phyloP scores from a whole-genome alignment of 257 asterid species.

The Solanum chaucha region DNA sequence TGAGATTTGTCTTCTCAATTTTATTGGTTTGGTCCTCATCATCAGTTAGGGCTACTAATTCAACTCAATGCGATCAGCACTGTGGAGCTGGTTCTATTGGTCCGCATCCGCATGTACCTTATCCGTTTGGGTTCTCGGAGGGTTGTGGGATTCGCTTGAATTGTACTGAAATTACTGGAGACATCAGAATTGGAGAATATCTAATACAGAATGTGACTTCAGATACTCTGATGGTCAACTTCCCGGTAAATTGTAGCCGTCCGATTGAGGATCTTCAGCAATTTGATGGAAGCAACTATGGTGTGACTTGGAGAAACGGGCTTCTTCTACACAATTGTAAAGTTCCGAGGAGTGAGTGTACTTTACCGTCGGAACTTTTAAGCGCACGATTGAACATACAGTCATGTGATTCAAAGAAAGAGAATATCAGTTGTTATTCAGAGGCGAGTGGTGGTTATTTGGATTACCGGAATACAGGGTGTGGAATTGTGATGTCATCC shows the following conservation, averaged over 20 bases:
- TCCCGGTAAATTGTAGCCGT: slow-evolving; percentile 56
- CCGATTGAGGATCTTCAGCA: slow-evolving; percentile 18
- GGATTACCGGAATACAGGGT: slow-evolving; percentile 4
- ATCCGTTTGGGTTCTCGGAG: slow-evolving; percentile 62
- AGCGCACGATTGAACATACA: neutral
- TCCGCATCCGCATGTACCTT: slow-evolving; percentile 10
- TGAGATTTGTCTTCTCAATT: slow-evolving; percentile 2
- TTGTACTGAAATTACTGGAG: slow-evolving; percentile 17
- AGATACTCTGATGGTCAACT: slow-evolving; percentile 25
- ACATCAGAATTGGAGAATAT: slow-evolving; percentile 24
- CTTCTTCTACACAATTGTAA: slow-evolving; percentile 46
- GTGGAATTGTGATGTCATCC: slow-evolving; percentile 40
- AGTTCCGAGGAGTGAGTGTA: slow-evolving; percentile 20
- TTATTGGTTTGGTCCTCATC: slow-evolving; percentile 8
- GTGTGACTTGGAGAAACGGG: slow-evolving; percentile 49
- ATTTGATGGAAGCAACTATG: slow-evolving; percentile 26
- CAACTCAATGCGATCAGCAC: slow-evolving; percentile 10
- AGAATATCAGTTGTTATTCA: slow-evolving; percentile 34
- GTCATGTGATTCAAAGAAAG: slow-evolving; percentile 10
- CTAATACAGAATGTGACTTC: slow-evolving; percentile 37
- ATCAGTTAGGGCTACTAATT: neutral
- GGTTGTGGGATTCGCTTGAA: slow-evolving; percentile 36
- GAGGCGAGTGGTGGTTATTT: slow-evolving; percentile 19
- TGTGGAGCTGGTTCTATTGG: slow-evolving; percentile 13
- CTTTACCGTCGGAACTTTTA: neutral